Conservation (phyloP, 805 yeast species). For the Metschnikowia lunata region DNA sequence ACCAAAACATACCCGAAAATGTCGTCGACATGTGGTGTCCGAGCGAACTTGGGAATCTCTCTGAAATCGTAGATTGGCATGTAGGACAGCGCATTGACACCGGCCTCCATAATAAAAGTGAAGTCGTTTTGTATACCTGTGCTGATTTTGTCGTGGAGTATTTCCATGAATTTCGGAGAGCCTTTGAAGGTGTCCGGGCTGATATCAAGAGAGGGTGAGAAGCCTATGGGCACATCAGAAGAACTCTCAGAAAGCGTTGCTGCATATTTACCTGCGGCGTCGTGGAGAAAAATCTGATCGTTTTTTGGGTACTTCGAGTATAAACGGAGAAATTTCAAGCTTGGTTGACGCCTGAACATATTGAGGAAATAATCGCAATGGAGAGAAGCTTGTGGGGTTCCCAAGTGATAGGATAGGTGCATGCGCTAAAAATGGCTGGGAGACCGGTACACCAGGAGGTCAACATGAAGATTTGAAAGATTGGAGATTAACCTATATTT, state of each 20-base stretch:
- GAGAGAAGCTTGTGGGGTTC: no score
- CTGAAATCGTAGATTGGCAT: slow-evolving; percentile 74
- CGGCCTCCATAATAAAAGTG: slow-evolving; percentile 52
- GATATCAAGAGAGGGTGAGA: slow-evolving; percentile 10
- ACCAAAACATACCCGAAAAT: slow-evolving; percentile 68
- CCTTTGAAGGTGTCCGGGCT: slow-evolving; percentile 22
- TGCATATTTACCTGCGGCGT: slow-evolving; percentile 7
- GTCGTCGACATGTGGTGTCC: slow-evolving; percentile 69
- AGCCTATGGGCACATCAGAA: slow-evolving; percentile 23
- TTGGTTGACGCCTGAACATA: slow-evolving; percentile 2
- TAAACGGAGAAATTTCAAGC: neutral
- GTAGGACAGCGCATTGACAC: slow-evolving; percentile 46
- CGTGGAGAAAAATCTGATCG: slow-evolving; percentile 16
- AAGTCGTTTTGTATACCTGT: slow-evolving; percentile 37
- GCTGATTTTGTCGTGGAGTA: slow-evolving; percentile 26
- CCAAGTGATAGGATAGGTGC: no score
- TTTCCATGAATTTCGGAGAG: slow-evolving; percentile 25
- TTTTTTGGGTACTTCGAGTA: slow-evolving; percentile 5
- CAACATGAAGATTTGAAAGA: no score
- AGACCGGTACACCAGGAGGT: neutral
- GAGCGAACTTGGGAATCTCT: slow-evolving; percentile 56
- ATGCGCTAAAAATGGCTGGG: neutral
- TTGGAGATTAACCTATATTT: no score
- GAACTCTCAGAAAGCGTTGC: slow-evolving; percentile 23
- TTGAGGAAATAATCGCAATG: neutral